Base-by-base conservation (phyloP, 2,329 filamentous ascomycete species). In the Claviceps spartinae region DNA sequence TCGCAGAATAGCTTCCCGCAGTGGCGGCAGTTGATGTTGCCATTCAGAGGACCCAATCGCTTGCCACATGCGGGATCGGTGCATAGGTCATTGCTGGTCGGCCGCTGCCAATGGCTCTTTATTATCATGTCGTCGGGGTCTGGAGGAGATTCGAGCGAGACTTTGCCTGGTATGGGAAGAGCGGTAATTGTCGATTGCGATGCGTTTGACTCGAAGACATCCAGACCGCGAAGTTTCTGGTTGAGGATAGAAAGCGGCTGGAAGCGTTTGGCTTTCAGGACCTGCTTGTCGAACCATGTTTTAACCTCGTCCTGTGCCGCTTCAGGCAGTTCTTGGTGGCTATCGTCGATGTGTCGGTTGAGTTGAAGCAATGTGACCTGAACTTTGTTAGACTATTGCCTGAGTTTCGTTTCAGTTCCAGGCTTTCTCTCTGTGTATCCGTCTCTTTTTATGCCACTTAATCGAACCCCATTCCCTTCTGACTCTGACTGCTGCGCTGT, bases 1-100 rank as follows among this genome's bases (percentile, higher is more conserved):
- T 97, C 93, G 67, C 93, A 98, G 65, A 97, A 98, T 42, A 98
- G 71, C 60, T 85, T 84, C 6, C 93, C 93, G 62, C 93, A 98
- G 56, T 90, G 88, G 56, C 93, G 79, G 67, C 93, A 98, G 66
- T 98, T 96, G 61, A 98, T 83, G 61, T 78, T 89, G 18, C 89
- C 88, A 61, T 86, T 90, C 6, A 86, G 77, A 2, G 85, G 77
- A 0, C 88, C 89, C 5, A 98, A 71, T 26, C 82, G 78, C 66
- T 86, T 87, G 34, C 82, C 87, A 60, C 93, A 98, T 20, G 83
- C 75, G 0, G 90, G 91, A 60, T 98, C 93, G 8, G 90, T 85
- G 63, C 93, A 98, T 13, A 77, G 64, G 67, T 97, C 91, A 62
- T 85, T 80, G 24, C 78, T 78, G 1, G 81, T 83, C 11, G 82